Percentiles rank a stretch among this genome's conserved stretches.
phyloP scores from a whole-genome alignment of 2,329 filamentous ascomycete genomes.

The Fusarium sp. region DNA sequence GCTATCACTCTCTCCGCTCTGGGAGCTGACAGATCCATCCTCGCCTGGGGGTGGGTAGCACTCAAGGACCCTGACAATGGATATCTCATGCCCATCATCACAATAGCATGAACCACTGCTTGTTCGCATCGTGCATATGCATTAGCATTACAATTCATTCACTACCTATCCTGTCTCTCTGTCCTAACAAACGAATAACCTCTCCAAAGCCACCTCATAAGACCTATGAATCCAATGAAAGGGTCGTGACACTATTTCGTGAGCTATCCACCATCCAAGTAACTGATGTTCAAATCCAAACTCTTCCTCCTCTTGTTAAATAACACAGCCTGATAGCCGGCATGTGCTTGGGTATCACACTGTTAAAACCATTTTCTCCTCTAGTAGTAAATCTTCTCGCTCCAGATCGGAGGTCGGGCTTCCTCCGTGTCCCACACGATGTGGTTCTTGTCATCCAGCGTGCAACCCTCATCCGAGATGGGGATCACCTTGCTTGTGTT shows the following conservation, averaged over 20 bases:
- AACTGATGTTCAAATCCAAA: constrained; percentile 1
- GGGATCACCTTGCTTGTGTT: constrained; percentile 75
- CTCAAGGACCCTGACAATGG: not conserved
- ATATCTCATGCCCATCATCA: not conserved
- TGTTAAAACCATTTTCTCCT: constrained; percentile 21
- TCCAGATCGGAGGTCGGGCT: constrained; percentile 58
- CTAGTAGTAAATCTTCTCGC: constrained; percentile 60
- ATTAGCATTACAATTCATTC: constrained; percentile 35
- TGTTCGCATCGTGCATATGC: constrained; percentile 17
- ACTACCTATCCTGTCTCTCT: constrained; percentile 10
- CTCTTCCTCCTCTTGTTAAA: constrained; percentile 8
- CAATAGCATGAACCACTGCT: not conserved
- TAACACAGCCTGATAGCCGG: constrained; percentile 38
- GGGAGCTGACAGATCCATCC: not conserved
- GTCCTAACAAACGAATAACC: constrained; percentile 1
- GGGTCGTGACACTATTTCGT: not conserved
- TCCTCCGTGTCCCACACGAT: constrained; percentile 56
- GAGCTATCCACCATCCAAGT: constrained; percentile 1
- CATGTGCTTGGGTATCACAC: constrained; percentile 44
- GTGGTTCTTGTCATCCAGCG: constrained; percentile 72
- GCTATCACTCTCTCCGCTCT: not conserved
- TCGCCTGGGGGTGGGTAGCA: not conserved
- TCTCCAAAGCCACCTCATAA: not conserved
- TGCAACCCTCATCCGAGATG: constrained; percentile 79
- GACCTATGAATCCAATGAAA: not conserved